Evolutionary conservation across 208 protist genomes (phyloP), one percentile per base, ranked within the genome.

Genomic region (Leishmania braziliensis): DNA sequence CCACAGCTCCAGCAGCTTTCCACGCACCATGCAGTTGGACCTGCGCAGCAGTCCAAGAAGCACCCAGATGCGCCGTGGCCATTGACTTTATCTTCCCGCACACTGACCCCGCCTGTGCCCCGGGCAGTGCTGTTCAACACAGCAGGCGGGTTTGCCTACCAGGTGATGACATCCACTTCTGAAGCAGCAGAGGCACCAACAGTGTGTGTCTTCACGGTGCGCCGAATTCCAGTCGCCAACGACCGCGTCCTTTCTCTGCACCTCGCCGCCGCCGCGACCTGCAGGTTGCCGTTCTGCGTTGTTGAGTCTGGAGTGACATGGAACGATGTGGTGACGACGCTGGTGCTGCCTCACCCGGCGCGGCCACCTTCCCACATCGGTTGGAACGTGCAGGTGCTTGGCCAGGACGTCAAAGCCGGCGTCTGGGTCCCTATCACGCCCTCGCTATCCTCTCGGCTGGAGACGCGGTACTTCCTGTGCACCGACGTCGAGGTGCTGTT

Each of bases 401-500:
- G 77, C 9, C 66, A 76, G 5, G 83, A 86, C 75, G 66, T 75
- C 2, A 12, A 50, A 20, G 79, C 58, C 33, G 82, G 72, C 36
- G 78, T 26, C 12, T 87, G 79, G 79, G 56, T 54, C 16, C 71
- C 75, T 58, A 84, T 84, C 73, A 87, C 84, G 8, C 84, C 84
- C 26, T 48, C 65, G 20, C 76, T 87, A 26, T 81, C 74, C 70
- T 77, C 79, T 3, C 77, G 60, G 1, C 74, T 84, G 51, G 84
- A 87, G 75, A 66, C 77, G 53, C 79, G 60, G 12, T 84, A 58
- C 62, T 87, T 87, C 69, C 75, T 87, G 60, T 77, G 75, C 26
- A 87, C 84, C 43, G 77, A 87, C 20, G 79, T 87, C 46, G 84
- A 87, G 58, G 79, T 87, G 75, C 65, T 87, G 33, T 87, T 87